Conservation (phyloP, 2,329 filamentous ascomycete genomes). For the Aureobasidium uvarum region DNA sequence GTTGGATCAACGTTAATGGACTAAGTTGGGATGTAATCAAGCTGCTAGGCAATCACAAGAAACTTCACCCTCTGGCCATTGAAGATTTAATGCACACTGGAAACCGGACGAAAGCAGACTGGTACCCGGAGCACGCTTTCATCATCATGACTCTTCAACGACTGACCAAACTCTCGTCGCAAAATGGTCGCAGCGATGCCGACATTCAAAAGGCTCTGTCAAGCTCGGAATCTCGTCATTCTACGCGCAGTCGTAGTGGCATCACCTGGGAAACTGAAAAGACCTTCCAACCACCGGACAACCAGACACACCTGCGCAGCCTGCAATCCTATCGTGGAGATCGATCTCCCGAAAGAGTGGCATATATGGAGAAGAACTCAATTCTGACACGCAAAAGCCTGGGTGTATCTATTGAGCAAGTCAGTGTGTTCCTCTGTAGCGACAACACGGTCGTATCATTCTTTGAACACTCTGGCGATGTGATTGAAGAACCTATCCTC, state of each 20-base stretch:
- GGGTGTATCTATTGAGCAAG: slow-evolving; percentile 81
- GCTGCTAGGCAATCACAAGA: slow-evolving; percentile 70
- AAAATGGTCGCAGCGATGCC: background rate
- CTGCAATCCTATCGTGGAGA: slow-evolving; percentile 79
- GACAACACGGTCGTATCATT: slow-evolving; percentile 92
- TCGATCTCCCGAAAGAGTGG: slow-evolving; percentile 67
- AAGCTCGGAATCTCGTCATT: background rate
- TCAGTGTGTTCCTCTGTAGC: slow-evolving; percentile 79
- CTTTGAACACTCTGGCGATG: slow-evolving; percentile 82
- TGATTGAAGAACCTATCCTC: slow-evolving; percentile 79
- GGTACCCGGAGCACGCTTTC: slow-evolving; percentile 69
- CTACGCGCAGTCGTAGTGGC: background rate
- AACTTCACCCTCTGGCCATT: slow-evolving; percentile 76
- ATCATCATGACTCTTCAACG: slow-evolving; percentile 23
- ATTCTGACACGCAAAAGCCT: slow-evolving; percentile 65
- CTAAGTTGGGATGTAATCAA: slow-evolving; percentile 89
- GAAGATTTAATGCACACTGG: slow-evolving; percentile 83
- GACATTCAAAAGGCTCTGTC: slow-evolving; percentile 3
- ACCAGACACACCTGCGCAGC: slow-evolving; percentile 48
- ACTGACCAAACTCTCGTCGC: background rate
- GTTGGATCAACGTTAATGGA: slow-evolving; percentile 94
- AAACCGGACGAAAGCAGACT: slow-evolving; percentile 86
- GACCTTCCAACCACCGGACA: slow-evolving; percentile 8
- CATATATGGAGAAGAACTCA: slow-evolving; percentile 80
- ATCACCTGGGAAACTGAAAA: background rate